phyloP scores from a whole-genome alignment of 345 rosid species.

The Psidium friedrichsthalianum region DNA sequence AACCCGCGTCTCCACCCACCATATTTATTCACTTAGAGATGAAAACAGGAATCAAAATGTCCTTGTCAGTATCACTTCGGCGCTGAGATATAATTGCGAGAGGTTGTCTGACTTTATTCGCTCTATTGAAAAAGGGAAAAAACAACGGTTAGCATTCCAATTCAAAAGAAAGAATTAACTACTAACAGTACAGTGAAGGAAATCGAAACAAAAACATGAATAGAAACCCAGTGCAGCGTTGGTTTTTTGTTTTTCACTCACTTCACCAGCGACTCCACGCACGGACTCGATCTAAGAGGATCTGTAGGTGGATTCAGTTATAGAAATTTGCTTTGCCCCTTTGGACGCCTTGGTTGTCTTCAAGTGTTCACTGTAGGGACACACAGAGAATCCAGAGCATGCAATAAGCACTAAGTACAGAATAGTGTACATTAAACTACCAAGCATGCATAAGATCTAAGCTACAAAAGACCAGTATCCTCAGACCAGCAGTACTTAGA shows the following conservation, averaged over 20 bases:
- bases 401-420: not conserved
- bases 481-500: not conserved
- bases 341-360: constrained; percentile 74
- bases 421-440: not conserved
- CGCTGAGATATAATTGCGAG: constrained; percentile 54
- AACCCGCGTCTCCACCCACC: constrained; percentile 32
- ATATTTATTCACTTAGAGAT: constrained; percentile 54
- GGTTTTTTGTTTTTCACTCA: no score
- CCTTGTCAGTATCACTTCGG: constrained; percentile 56
- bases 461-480: not conserved
- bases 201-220: not conserved
- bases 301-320: constrained; percentile 59
- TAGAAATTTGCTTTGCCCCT: constrained; percentile 64
- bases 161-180: not conserved
- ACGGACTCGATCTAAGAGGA: constrained; percentile 39
- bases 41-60: constrained; percentile 73
- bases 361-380: constrained; percentile 50
- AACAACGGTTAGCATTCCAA: not conserved
- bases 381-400: not conserved
- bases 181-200: not conserved
- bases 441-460: not conserved
- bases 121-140: constrained; percentile 21
- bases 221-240: not conserved
- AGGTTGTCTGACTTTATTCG: constrained; percentile 47
- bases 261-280: no score